Percentiles rank a stretch among this genome's conserved stretches.
Evolutionary conservation across 192 early-diverging fungal species (phyloP).

Genomic region (Coemansia sp.): DNA sequence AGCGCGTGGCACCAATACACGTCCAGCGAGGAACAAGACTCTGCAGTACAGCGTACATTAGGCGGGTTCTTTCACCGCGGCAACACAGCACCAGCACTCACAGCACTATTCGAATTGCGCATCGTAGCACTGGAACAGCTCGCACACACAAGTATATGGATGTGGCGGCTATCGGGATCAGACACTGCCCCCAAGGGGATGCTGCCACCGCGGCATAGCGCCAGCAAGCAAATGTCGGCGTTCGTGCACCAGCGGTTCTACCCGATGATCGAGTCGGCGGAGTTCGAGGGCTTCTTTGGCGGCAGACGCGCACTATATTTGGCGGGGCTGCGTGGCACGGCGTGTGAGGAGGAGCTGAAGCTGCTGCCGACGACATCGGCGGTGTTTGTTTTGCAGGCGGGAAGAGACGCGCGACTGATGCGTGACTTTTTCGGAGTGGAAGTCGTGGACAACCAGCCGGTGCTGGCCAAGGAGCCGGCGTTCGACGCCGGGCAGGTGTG

Average conservation of each 20-base stretch:
- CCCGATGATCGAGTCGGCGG: conserved; percentile 33
- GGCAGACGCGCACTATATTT: conserved; percentile 21
- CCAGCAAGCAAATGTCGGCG: conserved; percentile 23
- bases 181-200: neutral
- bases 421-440: conserved; percentile 33
- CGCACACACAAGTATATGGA: conserved; percentile 30
- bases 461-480: conserved; percentile 7
- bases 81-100: conserved; percentile 13
- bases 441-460: neutral
- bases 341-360: conserved; percentile 20
- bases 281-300: conserved; percentile 43
- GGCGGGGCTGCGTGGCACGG: conserved; percentile 10
- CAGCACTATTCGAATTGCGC: conserved; percentile 20
- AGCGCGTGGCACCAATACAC: conserved; percentile 27
- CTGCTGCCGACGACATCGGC: conserved; percentile 35
- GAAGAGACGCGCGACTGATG: conserved; percentile 32
- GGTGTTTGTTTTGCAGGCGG: conserved; percentile 33
- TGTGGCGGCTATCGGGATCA: conserved; percentile 39
- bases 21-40: conserved; percentile 19
- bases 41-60: conserved; percentile 22
- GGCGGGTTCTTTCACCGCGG: conserved; percentile 26
- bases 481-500: conserved; percentile 48
- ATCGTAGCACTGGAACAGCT: conserved; percentile 21
- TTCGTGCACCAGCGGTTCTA: conserved; percentile 49
- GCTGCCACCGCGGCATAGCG: neutral